Evolutionary conservation across 73 alveolate species (phyloP).

Genomic region (Uronychia setigera): DNA sequence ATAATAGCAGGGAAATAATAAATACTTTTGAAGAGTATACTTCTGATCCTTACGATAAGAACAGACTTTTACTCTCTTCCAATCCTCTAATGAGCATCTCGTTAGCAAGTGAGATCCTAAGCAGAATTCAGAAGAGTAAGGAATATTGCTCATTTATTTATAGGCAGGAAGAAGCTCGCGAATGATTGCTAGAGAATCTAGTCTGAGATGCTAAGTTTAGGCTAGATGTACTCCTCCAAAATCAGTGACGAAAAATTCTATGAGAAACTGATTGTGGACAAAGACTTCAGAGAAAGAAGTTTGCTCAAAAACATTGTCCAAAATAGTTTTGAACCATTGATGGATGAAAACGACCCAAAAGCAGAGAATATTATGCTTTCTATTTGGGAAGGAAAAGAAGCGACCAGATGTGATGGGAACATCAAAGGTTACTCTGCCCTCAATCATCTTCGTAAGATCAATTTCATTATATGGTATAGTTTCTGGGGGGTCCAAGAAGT

Average conservation of each 20-base stretch:
- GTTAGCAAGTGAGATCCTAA: constrained; percentile 50
- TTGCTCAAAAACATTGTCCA: constrained; percentile 54
- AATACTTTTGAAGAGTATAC: constrained; percentile 49
- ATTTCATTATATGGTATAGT: constrained; percentile 28
- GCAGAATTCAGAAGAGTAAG: constrained; percentile 12
- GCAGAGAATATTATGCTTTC: constrained; percentile 62
- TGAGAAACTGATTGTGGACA: constrained; percentile 49
- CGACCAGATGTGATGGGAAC: constrained; percentile 67
- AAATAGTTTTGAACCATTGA: constrained; percentile 58
- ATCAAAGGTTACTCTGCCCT: constrained; percentile 53
- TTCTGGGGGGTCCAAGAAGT: constrained; percentile 44
- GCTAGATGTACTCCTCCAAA: constrained; percentile 61
- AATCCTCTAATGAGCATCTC: constrained; percentile 70
- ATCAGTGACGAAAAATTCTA: constrained; percentile 58
- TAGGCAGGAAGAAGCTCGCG: constrained; percentile 43
- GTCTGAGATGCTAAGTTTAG: constrained; percentile 33
- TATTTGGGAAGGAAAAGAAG: constrained; percentile 65
- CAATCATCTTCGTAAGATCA: constrained; percentile 1
- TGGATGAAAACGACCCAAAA: constrained; percentile 66
- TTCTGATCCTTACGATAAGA: constrained; percentile 41
- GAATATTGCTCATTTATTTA: constrained; percentile 1
- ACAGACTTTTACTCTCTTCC: constrained; percentile 51
- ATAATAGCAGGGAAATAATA: constrained; percentile 42
- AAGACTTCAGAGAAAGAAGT: constrained; percentile 53
- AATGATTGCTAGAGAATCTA: constrained; percentile 39